Evolutionary conservation across 179 eudicot species (phyloP).

Genomic region (Corrigiola litoralis): DNA sequence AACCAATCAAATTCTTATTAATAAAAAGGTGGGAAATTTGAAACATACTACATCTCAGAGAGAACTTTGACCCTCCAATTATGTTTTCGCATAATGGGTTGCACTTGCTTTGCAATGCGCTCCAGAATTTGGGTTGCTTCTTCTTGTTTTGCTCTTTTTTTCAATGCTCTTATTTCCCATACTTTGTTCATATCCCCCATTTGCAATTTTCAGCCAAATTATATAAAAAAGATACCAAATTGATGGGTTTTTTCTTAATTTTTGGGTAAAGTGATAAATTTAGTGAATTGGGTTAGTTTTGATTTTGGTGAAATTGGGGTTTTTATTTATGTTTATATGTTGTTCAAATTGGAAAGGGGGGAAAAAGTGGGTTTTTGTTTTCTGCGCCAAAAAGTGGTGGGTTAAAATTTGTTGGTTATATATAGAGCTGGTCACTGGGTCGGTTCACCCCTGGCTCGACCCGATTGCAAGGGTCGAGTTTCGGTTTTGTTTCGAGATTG

Average conservation of each 20-base stretch:
- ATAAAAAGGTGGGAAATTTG: not conserved
- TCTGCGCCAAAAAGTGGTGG: no score
- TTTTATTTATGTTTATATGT: not conserved
- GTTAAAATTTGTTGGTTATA: no score
- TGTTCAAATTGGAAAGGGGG: not conserved
- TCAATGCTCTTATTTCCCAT: constrained; percentile 83
- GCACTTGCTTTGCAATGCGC: constrained; percentile 73
- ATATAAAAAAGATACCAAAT: no score
- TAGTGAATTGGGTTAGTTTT: not conserved
- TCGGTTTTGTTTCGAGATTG: no score
- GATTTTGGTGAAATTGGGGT: not conserved
- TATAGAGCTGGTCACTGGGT: no score
- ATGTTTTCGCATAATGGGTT: constrained; percentile 86
- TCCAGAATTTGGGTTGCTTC: constrained; percentile 66
- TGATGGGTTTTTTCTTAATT: not conserved
- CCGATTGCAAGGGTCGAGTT: no score
- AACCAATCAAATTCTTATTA: not conserved
- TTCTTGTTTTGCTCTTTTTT: constrained; percentile 52
- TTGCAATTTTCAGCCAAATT: constrained; percentile 24
- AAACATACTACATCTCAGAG: constrained; percentile 71
- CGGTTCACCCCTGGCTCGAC: no score
- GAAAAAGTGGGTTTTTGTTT: constrained; percentile 9
- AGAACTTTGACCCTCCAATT: constrained; percentile 90
- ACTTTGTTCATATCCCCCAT: constrained; percentile 70
- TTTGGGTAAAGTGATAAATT: no score